Base-by-base conservation (phyloP, 2,329 filamentous ascomycete genomes). In the Beauveria rudraprayagi region DNA sequence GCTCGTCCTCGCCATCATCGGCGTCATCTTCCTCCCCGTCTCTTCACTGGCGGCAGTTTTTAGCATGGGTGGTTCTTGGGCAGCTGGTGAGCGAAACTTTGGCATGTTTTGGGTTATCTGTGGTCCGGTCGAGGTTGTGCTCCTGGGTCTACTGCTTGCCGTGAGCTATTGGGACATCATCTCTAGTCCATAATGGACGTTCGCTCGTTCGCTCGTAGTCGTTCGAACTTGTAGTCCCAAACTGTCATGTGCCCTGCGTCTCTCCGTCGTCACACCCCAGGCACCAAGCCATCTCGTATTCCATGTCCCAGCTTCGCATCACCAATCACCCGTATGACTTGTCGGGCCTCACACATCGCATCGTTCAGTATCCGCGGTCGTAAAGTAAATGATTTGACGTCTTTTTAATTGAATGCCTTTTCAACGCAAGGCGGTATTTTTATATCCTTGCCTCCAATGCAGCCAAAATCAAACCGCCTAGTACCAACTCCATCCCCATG, bases 401-500 rank as follows among this genome's bases (percentile, higher is more conserved):
- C 73, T 78, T 80, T 73, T 70, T 72, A 79, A 78, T 83, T 80
- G 75, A 76, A 75, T 79, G 76, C 78, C 75, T 80, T 53, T 61
- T 61, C 78, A 76, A 76, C 76, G 76, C 78, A 79, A 80, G 75
- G 76, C 77, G 67, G 67, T 75, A 75, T 79, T 75, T 70, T 69
- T 78, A 76, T 77, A 77, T 79, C 78, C 78, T 80, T 81, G 80
- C 81, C 80, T 80, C 77, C 76, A 77, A 82, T 79, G 78, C 78
- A 80, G 77, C 78, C 78, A 82, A 79, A 80, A 80, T 80, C 81
- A 77, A 84, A 83, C 80, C 81, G 78, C 79, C 79, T 50, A 83
- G 77, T 78, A 81, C 82, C 82, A 84, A 84, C 81, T 83, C 81
- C 80, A 76, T 77, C 77, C 78, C 75, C 70, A 76, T 73, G 68